Base-by-base conservation (phyloP, 2,329 filamentous ascomycete genomes). In the Fusarium austroafricanum region DNA sequence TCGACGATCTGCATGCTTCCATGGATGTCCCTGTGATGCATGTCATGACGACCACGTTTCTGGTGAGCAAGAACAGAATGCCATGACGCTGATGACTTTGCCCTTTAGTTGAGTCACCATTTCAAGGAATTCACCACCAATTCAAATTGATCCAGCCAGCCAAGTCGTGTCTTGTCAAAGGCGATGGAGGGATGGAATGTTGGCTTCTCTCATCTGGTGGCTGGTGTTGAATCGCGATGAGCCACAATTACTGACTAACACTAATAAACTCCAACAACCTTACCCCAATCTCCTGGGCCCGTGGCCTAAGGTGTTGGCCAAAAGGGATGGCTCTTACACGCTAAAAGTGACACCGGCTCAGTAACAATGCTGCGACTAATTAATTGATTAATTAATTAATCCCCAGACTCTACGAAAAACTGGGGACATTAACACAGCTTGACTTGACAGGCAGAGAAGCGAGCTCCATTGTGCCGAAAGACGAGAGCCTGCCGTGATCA, bases 31-130 rank as follows among this genome's bases (percentile, higher is more conserved):
- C 46, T 57, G 55, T 18, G 49, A 57, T 72, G 70, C 67, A 73
- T 56, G 65, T 66, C 71, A 73, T 71, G 70, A 71, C 63, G 55
- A 57, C 67, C 61, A 73, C 62, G 67, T 68, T 66, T 62, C 49
- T 6, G 17, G 33, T 20, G 56, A 65, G 46, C 37, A 58, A 33
- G 51, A 57, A 26, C 45, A 44, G 20, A 45, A 54, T 55, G 51
- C 44, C 38, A 71, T 68, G 65, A 73, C 65, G 63, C 55, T 21
- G 17, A 62, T 50, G 50, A 65, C 35, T 64, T 55, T 57, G 17
- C 33, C 18, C 18, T 53, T 55, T n/a, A 31, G 50, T 53, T 62
- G 59, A 47, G 51, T 70, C 68, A 70, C 51, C 42, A 53, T 39
- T 51, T 37, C 21, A 40, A 58, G 51, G 47, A 69, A 69, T 51